phyloP scores from a whole-genome alignment of 2,329 filamentous ascomycete genomes.

The Colletotrichum tropicale region DNA sequence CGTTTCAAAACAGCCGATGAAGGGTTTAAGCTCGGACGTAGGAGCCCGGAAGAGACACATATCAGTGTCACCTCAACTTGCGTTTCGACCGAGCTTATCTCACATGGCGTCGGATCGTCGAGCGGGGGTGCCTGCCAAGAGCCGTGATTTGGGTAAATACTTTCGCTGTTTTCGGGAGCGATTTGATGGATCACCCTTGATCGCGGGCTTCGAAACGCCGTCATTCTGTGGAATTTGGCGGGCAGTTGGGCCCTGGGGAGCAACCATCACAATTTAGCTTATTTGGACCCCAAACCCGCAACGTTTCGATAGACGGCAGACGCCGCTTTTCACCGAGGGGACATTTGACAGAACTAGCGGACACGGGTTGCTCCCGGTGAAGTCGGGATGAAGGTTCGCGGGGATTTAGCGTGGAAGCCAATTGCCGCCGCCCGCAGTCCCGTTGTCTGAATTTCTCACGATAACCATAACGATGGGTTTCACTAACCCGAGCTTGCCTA shows the following conservation, averaged over 20 bases:
- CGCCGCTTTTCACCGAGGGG: background rate
- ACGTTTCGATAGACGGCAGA: conserved; percentile 1
- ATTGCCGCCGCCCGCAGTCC: background rate
- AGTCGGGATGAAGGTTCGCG: background rate
- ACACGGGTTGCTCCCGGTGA: background rate
- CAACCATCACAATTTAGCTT: background rate
- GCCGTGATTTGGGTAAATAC: background rate
- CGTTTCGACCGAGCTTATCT: background rate
- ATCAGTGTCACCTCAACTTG: conserved; percentile 10
- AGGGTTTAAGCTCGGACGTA: conserved; percentile 12
- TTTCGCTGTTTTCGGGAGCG: background rate
- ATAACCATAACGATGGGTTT: background rate
- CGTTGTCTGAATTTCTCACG: background rate
- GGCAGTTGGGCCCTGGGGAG: background rate
- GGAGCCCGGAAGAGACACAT: background rate
- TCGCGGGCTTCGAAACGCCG: background rate
- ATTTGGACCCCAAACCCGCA: background rate
- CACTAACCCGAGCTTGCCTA: background rate
- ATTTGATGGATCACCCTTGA: background rate
- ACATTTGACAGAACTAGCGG: background rate
- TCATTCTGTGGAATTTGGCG: background rate
- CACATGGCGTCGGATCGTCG: background rate
- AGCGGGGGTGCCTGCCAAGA: background rate
- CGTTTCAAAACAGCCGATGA: conserved; percentile 13
- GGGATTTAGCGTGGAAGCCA: background rate